Percentiles rank a stretch among this genome's conserved stretches.
phyloP scores from a whole-genome alignment of 441 rosid genomes.

The Aleurites moluccanus region DNA sequence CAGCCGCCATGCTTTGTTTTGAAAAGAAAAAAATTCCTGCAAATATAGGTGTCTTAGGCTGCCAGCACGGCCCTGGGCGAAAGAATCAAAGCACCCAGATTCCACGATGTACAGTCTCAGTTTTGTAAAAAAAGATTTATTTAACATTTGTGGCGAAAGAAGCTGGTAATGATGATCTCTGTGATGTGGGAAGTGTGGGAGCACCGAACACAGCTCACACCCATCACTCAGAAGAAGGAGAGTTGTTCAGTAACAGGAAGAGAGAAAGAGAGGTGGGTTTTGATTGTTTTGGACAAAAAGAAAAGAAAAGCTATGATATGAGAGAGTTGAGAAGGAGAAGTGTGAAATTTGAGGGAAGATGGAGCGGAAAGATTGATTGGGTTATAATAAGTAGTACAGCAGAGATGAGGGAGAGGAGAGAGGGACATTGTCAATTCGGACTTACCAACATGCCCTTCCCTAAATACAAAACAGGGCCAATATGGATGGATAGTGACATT shows the following conservation, averaged over 20 bases:
- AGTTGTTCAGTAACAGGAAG: neutral
- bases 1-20: slow-evolving; percentile 43
- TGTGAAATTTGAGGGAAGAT: neutral
- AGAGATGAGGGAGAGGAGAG: neutral
- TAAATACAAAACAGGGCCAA: neutral
- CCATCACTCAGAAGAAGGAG: slow-evolving; percentile 55
- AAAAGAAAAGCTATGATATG: neutral
- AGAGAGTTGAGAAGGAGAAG: neutral
- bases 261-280: neutral
- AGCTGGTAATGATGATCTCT: slow-evolving; percentile 75
- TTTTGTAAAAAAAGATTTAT: neutral
- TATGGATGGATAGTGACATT: neutral
- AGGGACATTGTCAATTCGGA: neutral
- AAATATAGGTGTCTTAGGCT: slow-evolving; percentile 23
- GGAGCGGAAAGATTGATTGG: neutral
- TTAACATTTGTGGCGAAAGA: slow-evolving; percentile 67
- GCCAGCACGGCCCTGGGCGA: slow-evolving; percentile 22
- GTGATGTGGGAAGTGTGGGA: slow-evolving; percentile 77
- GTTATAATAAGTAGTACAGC: slow-evolving; percentile 24
- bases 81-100: slow-evolving; percentile 7
- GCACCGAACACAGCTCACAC: slow-evolving; percentile 53
- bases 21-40: neutral
- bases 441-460: slow-evolving; percentile 26
- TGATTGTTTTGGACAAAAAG: neutral
- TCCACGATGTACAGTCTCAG: neutral